These are phyloP conservation scores for Trichoderma harzianum DNA, from an alignment of 2,329 filamentous ascomycete genomes.

Conservation along the genomic window DNA sequence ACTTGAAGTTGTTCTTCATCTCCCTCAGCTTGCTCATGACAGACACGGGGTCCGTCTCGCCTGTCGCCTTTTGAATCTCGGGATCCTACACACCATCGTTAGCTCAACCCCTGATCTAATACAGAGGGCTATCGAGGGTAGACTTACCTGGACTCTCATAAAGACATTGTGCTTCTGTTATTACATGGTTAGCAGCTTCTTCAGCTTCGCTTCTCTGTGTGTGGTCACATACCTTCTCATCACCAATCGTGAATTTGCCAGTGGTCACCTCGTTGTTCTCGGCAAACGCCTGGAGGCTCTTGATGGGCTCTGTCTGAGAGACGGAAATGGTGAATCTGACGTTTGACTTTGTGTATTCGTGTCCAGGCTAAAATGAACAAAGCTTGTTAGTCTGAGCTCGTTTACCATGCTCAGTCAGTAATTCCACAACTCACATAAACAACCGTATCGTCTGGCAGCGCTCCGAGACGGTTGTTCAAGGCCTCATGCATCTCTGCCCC, in stretches of 20 bases:
- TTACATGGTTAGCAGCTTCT: background rate
- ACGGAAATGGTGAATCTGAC: constrained; percentile 83
- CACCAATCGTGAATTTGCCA: constrained; percentile 92
- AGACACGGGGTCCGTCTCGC: constrained; percentile 72
- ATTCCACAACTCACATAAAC: constrained; percentile 68
- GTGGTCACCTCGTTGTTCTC: constrained; percentile 82
- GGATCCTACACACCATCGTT: constrained; percentile 57
- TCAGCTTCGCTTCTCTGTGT: background rate
- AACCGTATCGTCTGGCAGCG: constrained; percentile 83
- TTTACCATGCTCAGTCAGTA: background rate
- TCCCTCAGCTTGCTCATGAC: constrained; percentile 85
- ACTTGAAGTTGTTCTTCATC: constrained; percentile 80
- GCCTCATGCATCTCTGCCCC: constrained; percentile 90
- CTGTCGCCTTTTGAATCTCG: constrained; percentile 77
- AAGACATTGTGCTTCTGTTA: constrained; percentile 87
- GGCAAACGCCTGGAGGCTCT: constrained; percentile 73
- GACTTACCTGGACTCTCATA: constrained; percentile 76
- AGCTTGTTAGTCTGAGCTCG: background rate
- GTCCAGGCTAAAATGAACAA: constrained; percentile 63
- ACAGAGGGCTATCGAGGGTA: background rate
- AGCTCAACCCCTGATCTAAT: background rate
- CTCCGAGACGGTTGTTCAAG: constrained; percentile 77
- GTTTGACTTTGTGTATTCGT: constrained; percentile 98
- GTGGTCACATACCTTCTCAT: constrained; percentile 76
- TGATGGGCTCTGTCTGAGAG: constrained; percentile 68